Evolutionary conservation across 306 rosid genomes (phyloP), one percentile per base, ranked within the genome.

Genomic region (Prunus armeniaca): DNA sequence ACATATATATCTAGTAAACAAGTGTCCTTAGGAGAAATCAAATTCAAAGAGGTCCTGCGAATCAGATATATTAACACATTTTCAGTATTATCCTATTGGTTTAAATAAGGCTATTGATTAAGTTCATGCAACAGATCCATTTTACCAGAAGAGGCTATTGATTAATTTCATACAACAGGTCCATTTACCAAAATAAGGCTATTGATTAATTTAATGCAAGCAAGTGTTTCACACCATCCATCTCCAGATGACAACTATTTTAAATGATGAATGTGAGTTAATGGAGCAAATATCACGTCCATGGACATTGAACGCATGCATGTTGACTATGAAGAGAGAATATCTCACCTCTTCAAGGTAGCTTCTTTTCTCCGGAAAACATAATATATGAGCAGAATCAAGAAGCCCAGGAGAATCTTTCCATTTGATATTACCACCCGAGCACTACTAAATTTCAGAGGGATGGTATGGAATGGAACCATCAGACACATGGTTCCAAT

Each of bases 401-500:
- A 76, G 76, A 82, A 89, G 78, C 93, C 84, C 19, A 90, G 80
- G 72, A 84, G 14, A 56, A 95, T 79, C 85, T 79, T 92, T 84
- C 91, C 74, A 6, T 86, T 89, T 11, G 97, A 85, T 81, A 92
- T 43, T 67, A 80, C 89, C 51, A 91, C 34, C 78, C 72, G 86
- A 28, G 75, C 46, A 81, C 67, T 72, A 67, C 96, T 93, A 68
- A 91, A 75, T 89, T 91, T 94, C 82, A 89, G 82, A 77, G 85
- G 85, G 77, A 91, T 50, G 30, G 87, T 28, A n/a, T n/a, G n/a
- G n/a, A 22, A 65, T 79, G 92, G 78, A 86, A 88, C 82, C 91
- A 89, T 92, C 95, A 95, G 73, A 85, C 74, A 63, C 83, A 85
- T 13, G 97, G 80, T 62, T 82, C 89, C 62, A 88, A 61, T 73